Conservation (phyloP, 257 asterid genomes). For the Agastache rugosa region DNA sequence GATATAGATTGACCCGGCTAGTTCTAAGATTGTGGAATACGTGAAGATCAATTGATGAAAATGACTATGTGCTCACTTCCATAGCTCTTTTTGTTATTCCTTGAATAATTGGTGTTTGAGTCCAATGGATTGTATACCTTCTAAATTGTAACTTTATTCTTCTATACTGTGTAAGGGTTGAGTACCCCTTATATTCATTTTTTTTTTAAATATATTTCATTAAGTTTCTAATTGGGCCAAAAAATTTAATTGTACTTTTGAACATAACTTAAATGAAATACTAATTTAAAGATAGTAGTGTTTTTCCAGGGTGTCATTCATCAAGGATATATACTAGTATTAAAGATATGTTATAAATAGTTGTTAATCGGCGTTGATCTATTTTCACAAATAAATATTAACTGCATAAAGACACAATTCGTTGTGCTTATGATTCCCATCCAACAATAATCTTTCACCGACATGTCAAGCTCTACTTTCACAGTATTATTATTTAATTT, state of each 20-base stretch:
- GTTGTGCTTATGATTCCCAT: slow-evolving; percentile 14
- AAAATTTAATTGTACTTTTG: neutral
- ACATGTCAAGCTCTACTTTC: neutral
- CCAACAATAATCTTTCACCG: slow-evolving; percentile 13
- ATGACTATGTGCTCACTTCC: too few relatives aligned
- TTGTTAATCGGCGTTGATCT: neutral
- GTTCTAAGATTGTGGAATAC: too few relatives aligned
- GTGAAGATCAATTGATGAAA: too few relatives aligned
- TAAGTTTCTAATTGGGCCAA: neutral
- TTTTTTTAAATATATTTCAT: too few relatives aligned
- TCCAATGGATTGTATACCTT: too few relatives aligned
- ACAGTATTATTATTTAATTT: neutral
- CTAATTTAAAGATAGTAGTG: neutral
- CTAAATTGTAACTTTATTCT: too few relatives aligned
- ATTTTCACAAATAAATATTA: neutral
- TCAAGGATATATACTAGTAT: neutral
- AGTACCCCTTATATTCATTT: too few relatives aligned
- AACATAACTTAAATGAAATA: neutral
- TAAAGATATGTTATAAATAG: neutral
- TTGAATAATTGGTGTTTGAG: too few relatives aligned
- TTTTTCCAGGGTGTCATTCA: slow-evolving; percentile 21
- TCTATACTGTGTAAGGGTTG: too few relatives aligned
- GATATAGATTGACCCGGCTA: too few relatives aligned
- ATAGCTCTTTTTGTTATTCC: too few relatives aligned
- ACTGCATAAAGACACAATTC: slow-evolving; percentile 18